Evolutionary conservation across 306 rosid genomes (phyloP).

Genomic region (Pterocarpus santalinus): DNA sequence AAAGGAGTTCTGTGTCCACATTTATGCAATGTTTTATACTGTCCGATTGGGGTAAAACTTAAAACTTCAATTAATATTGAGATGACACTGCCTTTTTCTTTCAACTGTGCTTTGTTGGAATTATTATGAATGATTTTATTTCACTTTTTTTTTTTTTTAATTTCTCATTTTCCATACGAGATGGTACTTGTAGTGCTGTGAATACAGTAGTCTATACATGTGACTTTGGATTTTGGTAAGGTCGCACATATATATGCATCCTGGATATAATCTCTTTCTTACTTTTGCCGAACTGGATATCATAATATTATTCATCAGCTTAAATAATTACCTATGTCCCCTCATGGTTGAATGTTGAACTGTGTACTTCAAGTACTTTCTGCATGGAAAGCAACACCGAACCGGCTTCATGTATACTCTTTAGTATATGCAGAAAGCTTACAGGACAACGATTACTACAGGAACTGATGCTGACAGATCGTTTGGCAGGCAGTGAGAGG

Average conservation of each 20-base stretch:
- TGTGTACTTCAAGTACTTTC: conserved; percentile 36
- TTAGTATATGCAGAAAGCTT: background rate
- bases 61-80: no score
- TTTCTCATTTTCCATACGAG: background rate
- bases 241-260: no score
- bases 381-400: conserved; percentile 36
- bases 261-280: background rate
- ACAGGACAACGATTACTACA: conserved; percentile 22
- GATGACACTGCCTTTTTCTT: no score
- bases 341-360: background rate
- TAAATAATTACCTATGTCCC: background rate
- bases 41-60: no score
- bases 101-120: background rate
- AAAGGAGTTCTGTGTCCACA: no score
- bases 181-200: background rate
- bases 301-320: background rate
- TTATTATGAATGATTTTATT: background rate
- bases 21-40: no score
- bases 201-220: background rate
- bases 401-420: background rate
- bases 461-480: conserved; percentile 27
- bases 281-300: background rate
- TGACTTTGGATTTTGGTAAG: background rate
- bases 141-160: no score
- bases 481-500: conserved; percentile 24